phyloP scores from a whole-genome alignment of 768 basidiomycete genomes.

The Tephrocybe sp. region DNA sequence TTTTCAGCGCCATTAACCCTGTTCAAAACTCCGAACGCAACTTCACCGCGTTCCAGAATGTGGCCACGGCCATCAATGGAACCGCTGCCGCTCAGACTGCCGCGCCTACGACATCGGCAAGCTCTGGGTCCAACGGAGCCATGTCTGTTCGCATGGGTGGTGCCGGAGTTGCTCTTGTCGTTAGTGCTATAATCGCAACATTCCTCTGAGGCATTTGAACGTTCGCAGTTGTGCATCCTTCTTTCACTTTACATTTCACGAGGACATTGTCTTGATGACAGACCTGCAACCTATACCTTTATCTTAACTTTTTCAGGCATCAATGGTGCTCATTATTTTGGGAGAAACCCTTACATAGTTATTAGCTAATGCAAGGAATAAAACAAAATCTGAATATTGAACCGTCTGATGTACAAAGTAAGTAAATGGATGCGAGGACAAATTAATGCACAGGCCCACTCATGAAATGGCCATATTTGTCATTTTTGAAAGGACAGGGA shows the following conservation, averaged over 20 bases:
- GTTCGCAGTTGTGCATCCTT: neutral
- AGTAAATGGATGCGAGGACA: no score
- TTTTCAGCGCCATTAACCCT: conserved; percentile 52
- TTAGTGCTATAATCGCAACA: conserved; percentile 30
- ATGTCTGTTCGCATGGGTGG: conserved; percentile 32
- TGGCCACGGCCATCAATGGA: conserved; percentile 56
- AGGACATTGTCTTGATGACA: conserved; percentile 28
- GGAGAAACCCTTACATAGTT: conserved; percentile 17
- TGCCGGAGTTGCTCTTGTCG: conserved; percentile 26
- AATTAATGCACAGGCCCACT: no score
- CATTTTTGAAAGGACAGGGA: no score
- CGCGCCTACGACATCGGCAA: conserved; percentile 19
- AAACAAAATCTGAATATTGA: neutral
- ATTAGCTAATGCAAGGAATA: conserved; percentile 1
- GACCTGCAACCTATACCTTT: conserved; percentile 9
- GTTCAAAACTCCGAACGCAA: conserved; percentile 47
- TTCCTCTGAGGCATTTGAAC: conserved; percentile 31
- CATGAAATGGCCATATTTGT: no score
- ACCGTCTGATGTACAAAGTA: neutral
- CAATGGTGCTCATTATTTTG: conserved; percentile 8
- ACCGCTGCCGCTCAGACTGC: conserved; percentile 38
- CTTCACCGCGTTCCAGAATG: conserved; percentile 56
- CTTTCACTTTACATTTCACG: conserved; percentile 18
- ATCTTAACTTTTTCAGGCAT: conserved; percentile 14
- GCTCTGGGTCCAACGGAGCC: conserved; percentile 26